Percentiles rank a stretch among this genome's conserved stretches.
Conservation (phyloP, 2,329 filamentous ascomycete genomes). For the Colletotrichum sp. region DNA sequence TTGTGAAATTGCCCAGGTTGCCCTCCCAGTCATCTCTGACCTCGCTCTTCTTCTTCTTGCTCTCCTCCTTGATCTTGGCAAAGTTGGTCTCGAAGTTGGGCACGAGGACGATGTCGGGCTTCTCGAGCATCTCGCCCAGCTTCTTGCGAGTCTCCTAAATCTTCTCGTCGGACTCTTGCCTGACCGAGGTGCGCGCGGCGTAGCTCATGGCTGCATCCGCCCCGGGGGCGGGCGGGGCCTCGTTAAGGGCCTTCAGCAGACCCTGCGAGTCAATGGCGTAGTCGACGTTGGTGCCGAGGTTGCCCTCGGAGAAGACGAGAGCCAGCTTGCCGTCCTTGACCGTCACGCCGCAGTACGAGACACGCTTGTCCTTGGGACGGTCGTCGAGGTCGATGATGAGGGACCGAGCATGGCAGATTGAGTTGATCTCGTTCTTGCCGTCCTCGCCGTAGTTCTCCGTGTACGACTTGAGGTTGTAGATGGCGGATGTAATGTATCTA, state of each 20-base stretch:
- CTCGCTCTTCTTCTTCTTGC: slow-evolving; percentile 29
- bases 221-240: slow-evolving; percentile 35
- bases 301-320: slow-evolving; percentile 48
- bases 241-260: slow-evolving; percentile 50
- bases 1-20: slow-evolving; percentile 43
- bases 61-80: slow-evolving; percentile 40
- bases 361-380: slow-evolving; percentile 35
- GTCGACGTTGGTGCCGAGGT: slow-evolving; percentile 50
- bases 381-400: slow-evolving; percentile 53
- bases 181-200: slow-evolving; percentile 45
- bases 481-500: slow-evolving; percentile 50
- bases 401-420: slow-evolving; percentile 44
- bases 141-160: slow-evolving; percentile 43
- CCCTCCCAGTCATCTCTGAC: slow-evolving; percentile 46
- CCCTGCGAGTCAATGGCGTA: slow-evolving; percentile 38
- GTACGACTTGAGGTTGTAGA: slow-evolving; percentile 44
- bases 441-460: slow-evolving; percentile 38
- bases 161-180: slow-evolving; percentile 45
- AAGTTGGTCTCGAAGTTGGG: slow-evolving; percentile 52
- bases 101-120: slow-evolving; percentile 46
- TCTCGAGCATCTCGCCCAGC: slow-evolving; percentile 37
- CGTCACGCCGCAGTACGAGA: slow-evolving; percentile 48
- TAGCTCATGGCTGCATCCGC: slow-evolving; percentile 41
- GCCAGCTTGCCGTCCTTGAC: slow-evolving; percentile 46
- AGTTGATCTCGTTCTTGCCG: slow-evolving; percentile 51